Conservation (phyloP, 2,329 filamentous ascomycete species). For the Cladosporium sp. region DNA sequence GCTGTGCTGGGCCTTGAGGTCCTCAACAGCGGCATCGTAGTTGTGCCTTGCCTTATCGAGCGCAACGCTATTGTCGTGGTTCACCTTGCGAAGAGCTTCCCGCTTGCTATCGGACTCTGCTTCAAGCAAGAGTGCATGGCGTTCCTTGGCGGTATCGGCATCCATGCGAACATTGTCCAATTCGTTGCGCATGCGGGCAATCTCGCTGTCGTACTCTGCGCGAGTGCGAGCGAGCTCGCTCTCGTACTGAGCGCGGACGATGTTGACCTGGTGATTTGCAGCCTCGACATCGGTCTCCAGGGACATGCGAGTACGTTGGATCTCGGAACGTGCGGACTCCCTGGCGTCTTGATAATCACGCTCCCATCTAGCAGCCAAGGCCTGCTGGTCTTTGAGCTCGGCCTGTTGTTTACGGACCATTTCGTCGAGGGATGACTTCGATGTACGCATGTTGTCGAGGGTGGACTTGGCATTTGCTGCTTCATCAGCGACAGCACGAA, state of each 20-base stretch:
- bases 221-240: conserved; percentile 72
- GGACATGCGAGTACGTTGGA: conserved; percentile 74
- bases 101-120: conserved; percentile 72
- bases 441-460: conserved; percentile 47
- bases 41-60: conserved; percentile 59
- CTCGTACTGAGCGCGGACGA: conserved; percentile 78
- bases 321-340: conserved; percentile 75
- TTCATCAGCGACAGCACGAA: conserved; percentile 65
- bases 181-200: conserved; percentile 69
- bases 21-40: conserved; percentile 46
- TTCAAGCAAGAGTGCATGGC: conserved; percentile 80
- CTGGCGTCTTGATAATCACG: conserved; percentile 82
- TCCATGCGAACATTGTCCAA: conserved; percentile 68
- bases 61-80: conserved; percentile 44
- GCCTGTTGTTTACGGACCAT: conserved; percentile 52
- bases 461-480: conserved; percentile 68
- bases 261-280: conserved; percentile 82
- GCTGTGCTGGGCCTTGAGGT: conserved; percentile 62
- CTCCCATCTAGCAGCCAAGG: conserved; percentile 67
- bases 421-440: conserved; percentile 45
- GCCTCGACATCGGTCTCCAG: conserved; percentile 80
- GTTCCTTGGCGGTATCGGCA: conserved; percentile 75
- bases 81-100: conserved; percentile 55
- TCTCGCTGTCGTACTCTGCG: conserved; percentile 64
- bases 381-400: conserved; percentile 72